phyloP scores from a whole-genome alignment of 164 flowering plant genomes.

The Vitis rupestris region DNA sequence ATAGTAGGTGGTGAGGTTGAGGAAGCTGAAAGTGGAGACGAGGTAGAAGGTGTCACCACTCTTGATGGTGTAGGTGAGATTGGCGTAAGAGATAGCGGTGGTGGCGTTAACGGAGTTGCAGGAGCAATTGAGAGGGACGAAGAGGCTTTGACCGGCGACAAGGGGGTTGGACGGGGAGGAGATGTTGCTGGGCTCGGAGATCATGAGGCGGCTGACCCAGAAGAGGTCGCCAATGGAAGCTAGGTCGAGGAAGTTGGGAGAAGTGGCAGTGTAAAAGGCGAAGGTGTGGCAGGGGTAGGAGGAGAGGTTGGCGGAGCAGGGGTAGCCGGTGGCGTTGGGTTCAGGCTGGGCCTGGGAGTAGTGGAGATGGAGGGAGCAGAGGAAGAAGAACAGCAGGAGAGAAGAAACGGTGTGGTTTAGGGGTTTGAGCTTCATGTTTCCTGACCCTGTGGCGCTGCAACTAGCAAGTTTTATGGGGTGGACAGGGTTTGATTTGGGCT shows the following conservation, averaged over 20 bases:
- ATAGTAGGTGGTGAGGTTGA: slow-evolving; percentile 71
- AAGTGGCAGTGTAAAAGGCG: slow-evolving; percentile 49
- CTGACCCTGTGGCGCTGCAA: neutral
- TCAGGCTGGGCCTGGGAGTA: slow-evolving; percentile 11
- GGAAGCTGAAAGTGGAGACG: slow-evolving; percentile 47
- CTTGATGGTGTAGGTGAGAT: slow-evolving; percentile 48
- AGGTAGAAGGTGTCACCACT: slow-evolving; percentile 58
- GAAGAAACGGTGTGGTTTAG: neutral
- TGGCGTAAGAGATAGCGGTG: slow-evolving; percentile 48
- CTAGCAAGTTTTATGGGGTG: no score
- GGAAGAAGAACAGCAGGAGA: slow-evolving; percentile 18
- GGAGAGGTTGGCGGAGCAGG: slow-evolving; percentile 44
- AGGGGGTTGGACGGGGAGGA: slow-evolving; percentile 54
- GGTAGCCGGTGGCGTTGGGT: slow-evolving; percentile 50
- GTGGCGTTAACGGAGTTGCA: slow-evolving; percentile 40
- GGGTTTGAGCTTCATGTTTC: slow-evolving; percentile 1
- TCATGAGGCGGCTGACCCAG: slow-evolving; percentile 57
- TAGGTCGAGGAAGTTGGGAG: slow-evolving; percentile 60
- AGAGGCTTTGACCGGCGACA: slow-evolving; percentile 51
- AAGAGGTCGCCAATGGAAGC: slow-evolving; percentile 79
- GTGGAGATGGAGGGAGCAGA: slow-evolving; percentile 7
- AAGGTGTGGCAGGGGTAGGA: slow-evolving; percentile 64
- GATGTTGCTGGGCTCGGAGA: slow-evolving; percentile 69
- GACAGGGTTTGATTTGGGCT: no score
- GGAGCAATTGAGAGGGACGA: slow-evolving; percentile 70